Evolutionary conservation across 2,329 filamentous ascomycete species (phyloP).

Genomic region (Xylaria sp.): DNA sequence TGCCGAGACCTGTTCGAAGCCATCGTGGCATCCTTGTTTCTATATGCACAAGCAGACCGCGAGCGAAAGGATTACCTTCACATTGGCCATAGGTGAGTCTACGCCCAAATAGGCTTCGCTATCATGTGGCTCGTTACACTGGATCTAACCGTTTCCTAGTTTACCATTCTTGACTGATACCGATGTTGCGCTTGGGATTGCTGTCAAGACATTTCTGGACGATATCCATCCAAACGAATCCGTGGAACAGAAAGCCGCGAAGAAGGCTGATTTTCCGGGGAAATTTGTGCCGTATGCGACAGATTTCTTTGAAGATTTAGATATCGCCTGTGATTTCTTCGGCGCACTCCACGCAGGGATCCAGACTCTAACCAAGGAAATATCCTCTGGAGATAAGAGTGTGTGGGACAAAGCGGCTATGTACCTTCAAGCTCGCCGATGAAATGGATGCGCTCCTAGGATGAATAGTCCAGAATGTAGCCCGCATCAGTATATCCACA

Average conservation of each 20-base stretch:
- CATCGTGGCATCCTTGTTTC: slow-evolving; percentile 80
- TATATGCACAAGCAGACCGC: slow-evolving; percentile 81
- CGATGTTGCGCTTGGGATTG: slow-evolving; percentile 81
- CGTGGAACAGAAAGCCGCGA: slow-evolving; percentile 57
- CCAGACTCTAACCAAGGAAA: slow-evolving; percentile 61
- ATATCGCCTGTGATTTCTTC: slow-evolving; percentile 68
- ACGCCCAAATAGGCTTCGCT: not conserved
- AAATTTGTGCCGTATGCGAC: slow-evolving; percentile 69
- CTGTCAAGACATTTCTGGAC: slow-evolving; percentile 82
- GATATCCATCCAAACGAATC: slow-evolving; percentile 72
- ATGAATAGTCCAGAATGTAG: slow-evolving; percentile 15
- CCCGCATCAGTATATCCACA: slow-evolving; percentile 17
- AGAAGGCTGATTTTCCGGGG: slow-evolving; percentile 62
- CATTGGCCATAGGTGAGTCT: slow-evolving; percentile 74
- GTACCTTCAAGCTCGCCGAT: slow-evolving; percentile 59
- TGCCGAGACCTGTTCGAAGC: slow-evolving; percentile 88
- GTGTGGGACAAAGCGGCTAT: slow-evolving; percentile 66
- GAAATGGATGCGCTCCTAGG: slow-evolving; percentile 7
- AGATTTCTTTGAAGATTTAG: slow-evolving; percentile 69
- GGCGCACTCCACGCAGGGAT: slow-evolving; percentile 67
- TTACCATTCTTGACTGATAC: slow-evolving; percentile 76
- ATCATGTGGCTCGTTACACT: slow-evolving; percentile 14
- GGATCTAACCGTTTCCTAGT: slow-evolving; percentile 51
- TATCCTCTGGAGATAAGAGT: slow-evolving; percentile 59
- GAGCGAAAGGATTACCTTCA: slow-evolving; percentile 73